Evolutionary conservation across 1,139 yeast genomes (phyloP).

Genomic region (Yamadazyma buinensis): DNA sequence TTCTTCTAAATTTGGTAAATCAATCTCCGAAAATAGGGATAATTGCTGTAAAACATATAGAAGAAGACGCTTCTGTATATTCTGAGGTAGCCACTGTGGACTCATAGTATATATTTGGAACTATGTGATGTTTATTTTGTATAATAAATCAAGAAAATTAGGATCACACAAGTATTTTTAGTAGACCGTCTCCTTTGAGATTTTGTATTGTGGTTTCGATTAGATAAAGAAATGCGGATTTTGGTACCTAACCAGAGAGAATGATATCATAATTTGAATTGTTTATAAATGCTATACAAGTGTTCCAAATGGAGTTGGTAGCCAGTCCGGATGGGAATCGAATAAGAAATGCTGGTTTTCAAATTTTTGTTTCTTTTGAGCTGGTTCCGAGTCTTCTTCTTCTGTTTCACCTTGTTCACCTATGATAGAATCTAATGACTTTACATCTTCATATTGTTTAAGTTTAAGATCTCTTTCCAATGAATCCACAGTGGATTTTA

Average conservation of each 20-base stretch:
- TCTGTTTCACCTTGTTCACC: conserved; percentile 1
- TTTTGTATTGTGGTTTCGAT: conserved; percentile 1
- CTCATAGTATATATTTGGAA: too few relatives aligned
- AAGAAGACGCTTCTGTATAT: conserved; percentile 74
- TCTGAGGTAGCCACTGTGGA: conserved; percentile 39
- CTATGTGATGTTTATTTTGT: too few relatives aligned
- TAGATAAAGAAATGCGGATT: conserved; percentile 2
- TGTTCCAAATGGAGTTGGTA: conserved; percentile 34
- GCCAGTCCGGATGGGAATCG: conserved; percentile 28
- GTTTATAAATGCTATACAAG: conserved; percentile 4
- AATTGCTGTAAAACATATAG: conserved; percentile 78
- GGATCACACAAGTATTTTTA: too few relatives aligned
- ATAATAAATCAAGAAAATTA: too few relatives aligned
- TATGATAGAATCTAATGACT: conserved; percentile 9
- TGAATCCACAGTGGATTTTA: too few relatives aligned
- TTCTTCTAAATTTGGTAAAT: conserved; percentile 70
- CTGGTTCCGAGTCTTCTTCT: too few relatives aligned
- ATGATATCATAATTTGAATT: too few relatives aligned
- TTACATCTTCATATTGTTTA: conserved; percentile 3
- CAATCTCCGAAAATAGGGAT: conserved; percentile 78
- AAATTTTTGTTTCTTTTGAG: conserved; percentile 10
- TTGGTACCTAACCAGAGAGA: too few relatives aligned
- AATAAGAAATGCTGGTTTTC: conserved; percentile 17
- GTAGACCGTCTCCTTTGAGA: too few relatives aligned
- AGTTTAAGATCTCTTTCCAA: not conserved